phyloP scores from a whole-genome alignment of 441 rosid genomes.

The Hura crepitans region DNA sequence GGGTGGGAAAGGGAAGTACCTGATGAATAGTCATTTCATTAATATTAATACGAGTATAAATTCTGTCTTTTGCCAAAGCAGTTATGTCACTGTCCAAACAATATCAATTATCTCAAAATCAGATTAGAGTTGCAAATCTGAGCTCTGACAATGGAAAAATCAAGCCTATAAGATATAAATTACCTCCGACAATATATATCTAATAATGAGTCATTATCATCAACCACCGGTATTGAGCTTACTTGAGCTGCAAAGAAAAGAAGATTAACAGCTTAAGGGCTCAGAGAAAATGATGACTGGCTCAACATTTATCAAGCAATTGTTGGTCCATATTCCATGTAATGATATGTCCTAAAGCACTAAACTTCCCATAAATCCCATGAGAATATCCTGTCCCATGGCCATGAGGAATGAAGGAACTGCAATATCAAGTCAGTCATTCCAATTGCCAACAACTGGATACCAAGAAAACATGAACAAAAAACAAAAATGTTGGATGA shows the following conservation, averaged over 20 bases:
- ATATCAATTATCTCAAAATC: not conserved
- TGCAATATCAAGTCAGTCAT: not conserved
- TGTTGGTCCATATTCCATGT: not conserved
- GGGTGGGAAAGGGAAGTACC: constrained; percentile 37
- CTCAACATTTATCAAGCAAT: not conserved
- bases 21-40: constrained; percentile 86
- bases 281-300: not conserved
- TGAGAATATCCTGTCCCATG: not conserved
- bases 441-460: not conserved
- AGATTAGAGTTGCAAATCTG: not conserved
- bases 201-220: constrained; percentile 83
- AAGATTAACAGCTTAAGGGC: not conserved
- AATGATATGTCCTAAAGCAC: not conserved
- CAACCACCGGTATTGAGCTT: constrained; percentile 92
- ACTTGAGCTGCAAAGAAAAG: constrained; percentile 63
- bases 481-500: not conserved
- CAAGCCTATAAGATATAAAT: constrained; percentile 6
- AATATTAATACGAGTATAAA: constrained; percentile 81
- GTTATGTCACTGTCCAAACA: constrained; percentile 79
- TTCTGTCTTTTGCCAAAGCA: constrained; percentile 94
- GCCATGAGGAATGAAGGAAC: not conserved
- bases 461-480: not conserved
- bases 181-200: constrained; percentile 97
- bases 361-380: not conserved
- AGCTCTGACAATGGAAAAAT: constrained; percentile 1